Evolutionary conservation across 2,329 filamentous ascomycete genomes (phyloP).

Genomic region (Curvularia sp.): DNA sequence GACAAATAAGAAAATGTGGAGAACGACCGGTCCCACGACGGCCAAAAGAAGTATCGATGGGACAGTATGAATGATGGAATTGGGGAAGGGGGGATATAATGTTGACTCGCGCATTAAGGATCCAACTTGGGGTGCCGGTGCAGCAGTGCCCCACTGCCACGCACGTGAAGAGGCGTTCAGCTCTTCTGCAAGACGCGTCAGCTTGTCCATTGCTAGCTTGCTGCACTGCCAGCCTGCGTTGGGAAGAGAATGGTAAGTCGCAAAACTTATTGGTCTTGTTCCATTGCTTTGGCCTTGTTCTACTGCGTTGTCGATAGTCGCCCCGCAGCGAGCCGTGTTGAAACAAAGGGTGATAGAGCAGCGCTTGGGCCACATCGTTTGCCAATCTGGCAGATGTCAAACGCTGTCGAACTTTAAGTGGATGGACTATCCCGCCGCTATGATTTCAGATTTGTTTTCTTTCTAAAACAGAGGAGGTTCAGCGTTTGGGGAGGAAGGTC

Average conservation of each 20-base stretch:
- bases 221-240: neutral
- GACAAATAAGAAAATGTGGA: neutral
- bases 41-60: neutral
- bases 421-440: neutral
- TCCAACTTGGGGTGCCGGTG: neutral
- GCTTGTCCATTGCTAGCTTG: neutral
- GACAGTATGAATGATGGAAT: neutral
- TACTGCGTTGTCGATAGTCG: neutral
- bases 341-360: neutral
- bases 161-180: slow-evolving; percentile 5
- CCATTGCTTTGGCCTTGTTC: neutral
- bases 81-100: neutral
- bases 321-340: neutral
- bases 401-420: neutral
- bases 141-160: neutral
- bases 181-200: slow-evolving; percentile 7
- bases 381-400: neutral
- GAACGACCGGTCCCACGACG: neutral
- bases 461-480: neutral
- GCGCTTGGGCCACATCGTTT: neutral
- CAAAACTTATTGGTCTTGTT: neutral
- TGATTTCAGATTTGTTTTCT: neutral
- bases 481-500: neutral
- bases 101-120: neutral
- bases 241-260: neutral